Evolutionary conservation across 345 rosid species (phyloP), one percentile per base, ranked within the genome.

Genomic region (Psidium guajava): DNA sequence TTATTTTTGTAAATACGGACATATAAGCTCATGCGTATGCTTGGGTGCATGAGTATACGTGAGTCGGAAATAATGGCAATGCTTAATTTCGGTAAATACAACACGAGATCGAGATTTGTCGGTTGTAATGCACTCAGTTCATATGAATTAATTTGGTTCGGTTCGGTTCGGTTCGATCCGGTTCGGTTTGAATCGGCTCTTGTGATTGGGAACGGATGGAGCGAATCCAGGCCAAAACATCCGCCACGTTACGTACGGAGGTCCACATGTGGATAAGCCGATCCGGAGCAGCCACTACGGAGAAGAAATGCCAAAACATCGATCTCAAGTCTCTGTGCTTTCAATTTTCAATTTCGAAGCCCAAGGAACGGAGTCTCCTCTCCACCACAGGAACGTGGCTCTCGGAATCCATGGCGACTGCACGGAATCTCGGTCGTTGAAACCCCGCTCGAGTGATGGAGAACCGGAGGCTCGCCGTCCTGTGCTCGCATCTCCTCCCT

Each of bases 401-500:
- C 40, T 74, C 50, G 44, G 47, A 56, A 80, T 54, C 82, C 86
- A 54, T 44, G 61, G 59, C n/a, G 50, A 28, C 64, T 20, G 51
- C 86, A 27, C 82, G 6, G 58, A 47, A 25, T 36, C 25, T 77
- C 51, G 61, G 27, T 59, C 56, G 74, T 27, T 25, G 52, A 54
- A 50, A 50, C 51, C 21, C 54, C 32, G 80, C 49, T 2, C 16
- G 44, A 50, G 49, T 20, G 0, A 84, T 47, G 85, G 94, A 93
- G 95, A 94, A 91, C 25, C 91, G 95, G 87, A 93, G 99, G 87
- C 93, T 96, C 84, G 91, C 94, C 84, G 86, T 96, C 87, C 90
- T 95, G 89, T 88, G 84, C 85, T 93, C 94, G 12, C 98, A 96
- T 80, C 92, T 95, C 52, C 85, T 86, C 88, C 93, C 95, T 14